Base-by-base conservation (phyloP, 2,329 filamentous ascomycete genomes). In the Aspergillus neotritici region DNA sequence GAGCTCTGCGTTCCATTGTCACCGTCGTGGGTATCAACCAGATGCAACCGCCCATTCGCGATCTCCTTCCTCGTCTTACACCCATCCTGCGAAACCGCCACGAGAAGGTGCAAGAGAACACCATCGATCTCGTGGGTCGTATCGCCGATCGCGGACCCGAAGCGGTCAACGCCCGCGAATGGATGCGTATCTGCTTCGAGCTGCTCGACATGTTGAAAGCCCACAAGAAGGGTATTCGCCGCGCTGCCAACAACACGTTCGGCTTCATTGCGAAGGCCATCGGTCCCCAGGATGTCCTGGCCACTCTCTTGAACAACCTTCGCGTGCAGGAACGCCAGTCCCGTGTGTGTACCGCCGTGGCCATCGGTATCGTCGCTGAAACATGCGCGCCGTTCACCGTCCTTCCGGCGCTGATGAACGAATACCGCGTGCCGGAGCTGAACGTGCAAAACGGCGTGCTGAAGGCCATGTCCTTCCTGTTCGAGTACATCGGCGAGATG, bases 101-200 rank as follows among this genome's bases (percentile, higher is more conserved):
- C 71, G 93, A 98, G 64, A 98, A 98, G 70, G 94, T 98, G 34
- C 93, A 98, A 66, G 93, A 98, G 62, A 98, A 98, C 68, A 97
- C 93, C 0, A 97, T 98, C 57, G 93, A 98, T 65, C 78, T 98
- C 2, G 93, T 98, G 14, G 93, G 93, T 43, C 91, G 93, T 75
- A 97, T 98, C 56, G 93, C 94, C 12, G 93, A 98, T 68, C 86
- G 93, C 53, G 94, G 93, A 1, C 90, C 93, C 1, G 93, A 98
- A 68, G 91, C 86, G 51, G 93, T 98, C 63, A 95, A 95, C 62
- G 90, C 93, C 11, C 82, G 93, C 60, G 93, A 98, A 69, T 98
- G 93, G 93, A 98, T 98, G 94, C 84, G 93, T 64, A 98, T 98
- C 65, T 98, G 93, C 72, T 98, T 98, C 68, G 93, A 98, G 72